Percentiles rank a stretch among this genome's conserved stretches.
Evolutionary conservation across 2,329 filamentous ascomycete genomes (phyloP).

Genomic region (Cryoendolithus antarcticus): DNA sequence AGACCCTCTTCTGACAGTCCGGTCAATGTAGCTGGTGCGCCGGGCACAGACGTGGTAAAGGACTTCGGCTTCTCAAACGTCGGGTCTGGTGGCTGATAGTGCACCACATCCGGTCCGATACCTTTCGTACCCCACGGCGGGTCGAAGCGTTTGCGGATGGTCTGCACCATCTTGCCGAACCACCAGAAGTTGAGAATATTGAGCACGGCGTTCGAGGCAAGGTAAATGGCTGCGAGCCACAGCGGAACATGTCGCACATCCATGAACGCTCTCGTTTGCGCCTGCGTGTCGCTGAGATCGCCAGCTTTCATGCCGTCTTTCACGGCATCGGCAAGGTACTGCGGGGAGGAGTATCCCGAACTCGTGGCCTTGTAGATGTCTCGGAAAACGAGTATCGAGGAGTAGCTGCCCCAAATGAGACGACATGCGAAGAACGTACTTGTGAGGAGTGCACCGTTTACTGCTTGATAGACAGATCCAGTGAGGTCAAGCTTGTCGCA

Average conservation of each 20-base stretch:
- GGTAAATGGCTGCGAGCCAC: slow-evolving; percentile 58
- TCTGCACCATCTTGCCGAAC: slow-evolving; percentile 78
- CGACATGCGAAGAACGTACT: slow-evolving; percentile 65
- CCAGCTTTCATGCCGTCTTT: slow-evolving; percentile 1
- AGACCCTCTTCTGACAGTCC: background rate
- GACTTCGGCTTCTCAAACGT: slow-evolving; percentile 10
- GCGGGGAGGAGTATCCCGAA: slow-evolving; percentile 9
- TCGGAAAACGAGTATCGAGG: slow-evolving; percentile 52
- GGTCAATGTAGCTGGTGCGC: slow-evolving; percentile 1
- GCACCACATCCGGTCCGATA: slow-evolving; percentile 13
- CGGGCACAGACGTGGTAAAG: background rate
- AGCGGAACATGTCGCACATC: slow-evolving; percentile 39
- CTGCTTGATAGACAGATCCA: slow-evolving; percentile 58
- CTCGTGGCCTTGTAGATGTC: slow-evolving; percentile 48
- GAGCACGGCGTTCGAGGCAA: slow-evolving; percentile 57
- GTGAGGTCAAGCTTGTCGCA: slow-evolving; percentile 78
- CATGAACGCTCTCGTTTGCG: slow-evolving; percentile 18
- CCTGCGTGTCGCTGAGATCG: slow-evolving; percentile 13
- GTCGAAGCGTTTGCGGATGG: slow-evolving; percentile 64
- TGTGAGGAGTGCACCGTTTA: slow-evolving; percentile 64
- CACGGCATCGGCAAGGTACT: slow-evolving; percentile 5
- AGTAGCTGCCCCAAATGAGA: slow-evolving; percentile 63
- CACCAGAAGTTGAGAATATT: slow-evolving; percentile 73
- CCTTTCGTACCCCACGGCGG: slow-evolving; percentile 38
- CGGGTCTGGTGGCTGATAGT: slow-evolving; percentile 13